Conservation (phyloP, 768 basidiomycete species). For the Pleurotus sapidus region DNA sequence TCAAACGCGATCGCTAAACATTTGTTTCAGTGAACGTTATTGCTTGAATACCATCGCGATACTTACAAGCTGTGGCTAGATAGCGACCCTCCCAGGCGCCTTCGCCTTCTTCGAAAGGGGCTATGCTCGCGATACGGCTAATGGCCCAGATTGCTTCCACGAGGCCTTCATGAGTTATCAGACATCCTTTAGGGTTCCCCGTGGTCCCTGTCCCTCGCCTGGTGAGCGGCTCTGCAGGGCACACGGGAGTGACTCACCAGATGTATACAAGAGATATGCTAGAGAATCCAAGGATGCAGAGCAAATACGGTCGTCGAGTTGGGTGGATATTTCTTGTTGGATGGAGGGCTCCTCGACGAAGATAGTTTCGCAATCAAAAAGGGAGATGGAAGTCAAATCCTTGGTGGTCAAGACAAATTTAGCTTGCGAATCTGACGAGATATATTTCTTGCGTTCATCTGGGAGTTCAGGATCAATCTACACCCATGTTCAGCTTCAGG, state of each 20-base stretch:
- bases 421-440: slow-evolving; percentile 38
- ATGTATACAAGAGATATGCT: slow-evolving; percentile 49
- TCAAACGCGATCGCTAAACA: slow-evolving; percentile 48
- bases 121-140: slow-evolving; percentile 26
- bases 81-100: slow-evolving; percentile 20
- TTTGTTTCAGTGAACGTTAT: too few relatives aligned
- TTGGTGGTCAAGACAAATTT: slow-evolving; percentile 36
- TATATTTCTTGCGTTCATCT: slow-evolving; percentile 40
- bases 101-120: slow-evolving; percentile 19
- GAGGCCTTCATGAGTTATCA: slow-evolving; percentile 32
- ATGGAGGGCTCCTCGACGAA: slow-evolving; percentile 21
- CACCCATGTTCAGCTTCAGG: not conserved
- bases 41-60: not conserved
- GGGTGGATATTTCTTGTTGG: slow-evolving; percentile 22
- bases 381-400: slow-evolving; percentile 13
- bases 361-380: slow-evolving; percentile 21
- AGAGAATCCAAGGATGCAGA: slow-evolving; percentile 26
- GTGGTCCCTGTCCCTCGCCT: slow-evolving; percentile 35
- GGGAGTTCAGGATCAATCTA: slow-evolving; percentile 53
- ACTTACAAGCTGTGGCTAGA: slow-evolving; percentile 43
- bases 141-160: slow-evolving; percentile 29
- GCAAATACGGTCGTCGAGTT: slow-evolving; percentile 25
- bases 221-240: too few relatives aligned
- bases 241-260: slow-evolving; percentile 27
- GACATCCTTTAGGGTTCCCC: slow-evolving; percentile 49